Evolutionary conservation across 176 grass and related monocot genomes (phyloP).

Genomic region (Carex scoparia): DNA sequence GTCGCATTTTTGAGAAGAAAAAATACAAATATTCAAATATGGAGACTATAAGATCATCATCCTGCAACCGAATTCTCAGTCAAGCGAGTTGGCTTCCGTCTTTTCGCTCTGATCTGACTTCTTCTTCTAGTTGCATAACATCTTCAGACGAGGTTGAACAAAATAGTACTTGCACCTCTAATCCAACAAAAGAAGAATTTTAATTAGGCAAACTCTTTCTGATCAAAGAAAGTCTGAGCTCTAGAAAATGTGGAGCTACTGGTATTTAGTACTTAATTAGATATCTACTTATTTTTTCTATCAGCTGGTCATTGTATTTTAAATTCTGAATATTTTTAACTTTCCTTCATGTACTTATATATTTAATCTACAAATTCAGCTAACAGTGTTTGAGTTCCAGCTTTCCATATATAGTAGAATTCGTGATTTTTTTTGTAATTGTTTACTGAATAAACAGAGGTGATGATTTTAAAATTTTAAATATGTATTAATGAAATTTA

Average conservation of each 20-base stretch:
- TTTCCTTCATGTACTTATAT: background rate
- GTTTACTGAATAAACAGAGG: background rate
- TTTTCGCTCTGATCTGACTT: background rate
- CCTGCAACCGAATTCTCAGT: background rate
- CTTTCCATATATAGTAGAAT: background rate
- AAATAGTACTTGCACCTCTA: slow-evolving; percentile 1
- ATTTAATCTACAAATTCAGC: background rate
- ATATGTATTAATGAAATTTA: no score
- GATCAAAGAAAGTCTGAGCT: background rate
- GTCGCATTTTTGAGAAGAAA: slow-evolving; percentile 60
- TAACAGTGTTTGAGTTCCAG: background rate
- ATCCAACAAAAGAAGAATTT: background rate
- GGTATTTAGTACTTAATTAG: background rate
- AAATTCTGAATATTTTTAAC: background rate
- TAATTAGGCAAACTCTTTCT: background rate
- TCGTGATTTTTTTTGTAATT: background rate
- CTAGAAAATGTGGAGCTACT: background rate
- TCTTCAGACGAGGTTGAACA: slow-evolving; percentile 15
- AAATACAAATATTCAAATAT: background rate
- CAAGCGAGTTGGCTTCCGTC: background rate
- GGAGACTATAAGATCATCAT: background rate
- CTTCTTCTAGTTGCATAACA: slow-evolving; percentile 33
- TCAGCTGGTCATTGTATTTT: background rate
- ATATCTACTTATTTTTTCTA: background rate
- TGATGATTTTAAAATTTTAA: no score